These are phyloP conservation scores for Lasiosphaeria miniovina DNA, from an alignment of 495 filamentous ascomycete species.

Conservation along the genomic window DNA sequence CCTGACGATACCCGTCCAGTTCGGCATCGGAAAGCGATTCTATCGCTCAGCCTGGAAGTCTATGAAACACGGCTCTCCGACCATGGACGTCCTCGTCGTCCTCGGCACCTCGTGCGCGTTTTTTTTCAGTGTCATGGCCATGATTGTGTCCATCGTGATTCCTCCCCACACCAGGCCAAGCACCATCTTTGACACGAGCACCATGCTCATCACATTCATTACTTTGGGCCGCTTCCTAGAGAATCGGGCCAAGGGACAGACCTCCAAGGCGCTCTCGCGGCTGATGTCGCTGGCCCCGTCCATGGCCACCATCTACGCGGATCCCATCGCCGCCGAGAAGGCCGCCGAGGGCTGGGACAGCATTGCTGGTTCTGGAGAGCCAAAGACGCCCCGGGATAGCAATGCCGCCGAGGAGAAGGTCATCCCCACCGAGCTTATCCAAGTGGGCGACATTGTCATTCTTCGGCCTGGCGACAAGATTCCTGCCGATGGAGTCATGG, in stretches of 20 bases:
- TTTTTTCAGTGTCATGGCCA: conserved; percentile 90
- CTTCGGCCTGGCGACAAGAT: conserved; percentile 95
- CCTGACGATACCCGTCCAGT: conserved; percentile 91
- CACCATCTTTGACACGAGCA: conserved; percentile 95
- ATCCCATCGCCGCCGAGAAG: conserved; percentile 91
- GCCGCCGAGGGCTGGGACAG: conserved; percentile 73
- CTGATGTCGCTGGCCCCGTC: conserved; percentile 95
- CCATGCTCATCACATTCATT: conserved; percentile 98
- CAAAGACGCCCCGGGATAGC: conserved; percentile 46
- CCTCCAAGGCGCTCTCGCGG: conserved; percentile 87
- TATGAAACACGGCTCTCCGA: conserved; percentile 81
- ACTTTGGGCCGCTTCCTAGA: conserved; percentile 89
- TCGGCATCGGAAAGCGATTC: conserved; percentile 91
- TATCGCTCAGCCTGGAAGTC: conserved; percentile 90
- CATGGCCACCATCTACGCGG: conserved; percentile 97
- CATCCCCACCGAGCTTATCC: conserved; percentile 91
- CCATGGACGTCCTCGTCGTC: conserved; percentile 97
- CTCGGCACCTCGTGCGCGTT: conserved; percentile 95
- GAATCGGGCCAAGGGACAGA: conserved; percentile 94
- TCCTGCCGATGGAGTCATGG: conserved; percentile 85
- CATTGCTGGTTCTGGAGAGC: conserved; percentile 30
- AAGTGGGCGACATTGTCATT: conserved; percentile 90
- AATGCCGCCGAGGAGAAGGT: conserved; percentile 72
- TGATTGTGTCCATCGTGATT: conserved; percentile 72
- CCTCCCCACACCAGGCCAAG: conserved; percentile 71